Base-by-base conservation (phyloP, 2,329 filamentous ascomycete genomes). In the Arachnomyces sp. region DNA sequence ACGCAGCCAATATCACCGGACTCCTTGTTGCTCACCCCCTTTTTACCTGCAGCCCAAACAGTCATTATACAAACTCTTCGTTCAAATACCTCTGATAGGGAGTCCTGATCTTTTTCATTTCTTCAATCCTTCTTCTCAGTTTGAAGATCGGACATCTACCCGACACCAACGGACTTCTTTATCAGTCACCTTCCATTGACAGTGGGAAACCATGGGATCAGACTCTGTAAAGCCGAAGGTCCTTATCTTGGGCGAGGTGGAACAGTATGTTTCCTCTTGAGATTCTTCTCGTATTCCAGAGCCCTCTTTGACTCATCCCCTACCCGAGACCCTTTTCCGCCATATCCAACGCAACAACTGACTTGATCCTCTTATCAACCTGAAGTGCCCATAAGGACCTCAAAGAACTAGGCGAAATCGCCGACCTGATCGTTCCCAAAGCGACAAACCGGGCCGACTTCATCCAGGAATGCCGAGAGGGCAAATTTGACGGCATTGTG, bases 381-480 rank as follows among this genome's bases (percentile, higher is more conserved):
- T 25, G 9, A 5, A 67, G 64, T 55, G 85, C 84, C 31, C 70
- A 80, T 44, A 66, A 76, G 31, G 67, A 76, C 43, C 88, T 81
- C 80, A 57, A 73, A n/a, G 60, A 71, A 4, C 70, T 92, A 40
- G 63, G 67, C 38, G 60, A 72, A 15, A 61, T 84, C 14, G 82
- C 81, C 31, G 77, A 86, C n/a, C 61, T 89, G 32, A 52, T 89
- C 31, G 63, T 64, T 11, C 78, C 84, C 6, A 67, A 67, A 44
- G 69, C 84, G 7, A 78, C 67, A 14, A 77, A 72, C 58, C 78
- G 85, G 40, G 58, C 63, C 14, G 78, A 78, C 13, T 90, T 93
- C 61, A 65, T 90, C 38, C 58, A 75, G 35, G 83, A 90, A 65
- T 81, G 77, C 58, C 65, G 67, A 36, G 71, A 74, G 14, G 84